A percentile compares a stretch with the other conserved stretches of the same genome.
phyloP scores from a whole-genome alignment of 768 basidiomycete genomes.

The Auricularia heimuer region DNA sequence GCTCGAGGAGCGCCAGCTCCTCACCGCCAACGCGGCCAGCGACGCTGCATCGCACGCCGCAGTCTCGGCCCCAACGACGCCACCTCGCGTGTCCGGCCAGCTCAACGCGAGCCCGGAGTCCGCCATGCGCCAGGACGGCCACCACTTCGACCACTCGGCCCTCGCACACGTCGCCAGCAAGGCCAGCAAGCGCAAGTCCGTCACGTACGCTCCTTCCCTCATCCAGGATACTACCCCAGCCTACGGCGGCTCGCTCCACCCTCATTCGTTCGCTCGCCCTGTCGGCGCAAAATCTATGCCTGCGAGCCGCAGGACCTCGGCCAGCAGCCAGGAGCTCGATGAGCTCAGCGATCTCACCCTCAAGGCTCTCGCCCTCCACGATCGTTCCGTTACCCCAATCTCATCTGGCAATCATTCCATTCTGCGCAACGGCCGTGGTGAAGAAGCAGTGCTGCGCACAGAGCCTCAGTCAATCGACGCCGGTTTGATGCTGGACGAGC shows the following conservation, averaged over 20 bases:
- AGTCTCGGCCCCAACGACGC: constrained; percentile 82
- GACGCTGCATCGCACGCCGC: constrained; percentile 58
- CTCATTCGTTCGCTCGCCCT: constrained; percentile 33
- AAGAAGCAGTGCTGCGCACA: constrained; percentile 40
- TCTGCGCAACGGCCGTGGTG: constrained; percentile 27
- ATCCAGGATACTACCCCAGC: constrained; percentile 49
- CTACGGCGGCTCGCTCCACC: constrained; percentile 36
- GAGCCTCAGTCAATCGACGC: constrained; percentile 36
- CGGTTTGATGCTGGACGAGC: constrained; percentile 88
- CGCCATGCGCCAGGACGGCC: constrained; percentile 29
- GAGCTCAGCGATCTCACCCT: constrained; percentile 64
- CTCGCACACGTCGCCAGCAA: constrained; percentile 62
- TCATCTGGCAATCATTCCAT: constrained; percentile 43
- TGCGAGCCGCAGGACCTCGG: constrained; percentile 80
- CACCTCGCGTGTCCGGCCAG: constrained; percentile 66
- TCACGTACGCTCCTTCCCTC: constrained; percentile 69
- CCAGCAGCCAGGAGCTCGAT: constrained; percentile 70
- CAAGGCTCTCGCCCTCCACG: constrained; percentile 45
- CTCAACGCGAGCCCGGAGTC: constrained; percentile 45
- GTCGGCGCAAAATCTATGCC: constrained; percentile 89
- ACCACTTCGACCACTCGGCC: constrained; percentile 34
- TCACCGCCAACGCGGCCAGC: constrained; percentile 41
- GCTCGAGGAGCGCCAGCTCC: constrained; percentile 70
- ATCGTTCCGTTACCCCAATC: constrained; percentile 32
- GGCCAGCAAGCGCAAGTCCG: constrained; percentile 75